Base-by-base conservation (phyloP, 768 basidiomycete genomes). In the Mycena vitilis region DNA sequence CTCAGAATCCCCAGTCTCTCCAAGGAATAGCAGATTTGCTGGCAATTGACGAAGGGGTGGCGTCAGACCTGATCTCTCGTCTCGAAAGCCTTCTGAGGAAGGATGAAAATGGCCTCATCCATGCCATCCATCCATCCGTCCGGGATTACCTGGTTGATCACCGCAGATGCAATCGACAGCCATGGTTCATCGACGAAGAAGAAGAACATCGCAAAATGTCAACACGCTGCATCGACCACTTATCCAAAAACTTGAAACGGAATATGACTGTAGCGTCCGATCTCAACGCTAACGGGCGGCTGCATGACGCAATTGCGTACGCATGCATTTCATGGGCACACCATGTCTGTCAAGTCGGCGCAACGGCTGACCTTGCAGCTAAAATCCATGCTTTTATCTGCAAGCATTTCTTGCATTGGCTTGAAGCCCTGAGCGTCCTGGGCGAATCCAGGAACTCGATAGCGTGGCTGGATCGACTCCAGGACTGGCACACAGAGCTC, bases 61-160 rank as follows among this genome's bases (percentile, higher is more conserved):
- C n/a, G 2, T 22, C n/a, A 5, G 25, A 25, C 1, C 18, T 62
- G 18, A 30, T 62, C 8, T 53, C 51, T 11, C 60, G 51, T 6
- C 60, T 62, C 40, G 38, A 53, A 12, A 62, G 60, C 40, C 44
- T 62, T 7, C 22, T 62, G 10, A 23, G 12, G 25, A 53, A 8
- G 4, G 60, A 53, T 25, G 5, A 52, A 13, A 30, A 42, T 16
- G 51, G 51, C 7, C 25, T 23, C 9, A 16, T 62, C 12, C 60
- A 36, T 54, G 51, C 30, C 12, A n/a, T 53, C n/a, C 55, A 64
- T 42, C 55, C 63, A 4, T 65, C 63, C 9, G 47, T 65, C 37
- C 55, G 48, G 3, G 56, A 65, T 48, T 65, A 65, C 25, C n/a
- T 65, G 37, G 55, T 65, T 2, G 63, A 58, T 44, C 11, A 48